Evolutionary conservation across 352 stramenopile genomes (phyloP).

Genomic region (Phytophthora sp.): DNA sequence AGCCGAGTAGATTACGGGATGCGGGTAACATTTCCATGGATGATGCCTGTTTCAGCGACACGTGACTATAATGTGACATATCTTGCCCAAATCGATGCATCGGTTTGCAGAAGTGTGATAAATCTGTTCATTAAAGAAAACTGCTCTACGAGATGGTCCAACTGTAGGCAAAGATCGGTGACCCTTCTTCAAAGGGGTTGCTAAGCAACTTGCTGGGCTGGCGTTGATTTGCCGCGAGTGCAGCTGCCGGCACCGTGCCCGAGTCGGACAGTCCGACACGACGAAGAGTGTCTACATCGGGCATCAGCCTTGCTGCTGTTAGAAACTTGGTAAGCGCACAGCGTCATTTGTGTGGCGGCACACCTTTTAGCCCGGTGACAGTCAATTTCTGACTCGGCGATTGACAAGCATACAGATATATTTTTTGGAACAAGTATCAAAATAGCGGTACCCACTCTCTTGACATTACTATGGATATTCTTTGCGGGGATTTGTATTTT

Average conservation of each 20-base stretch:
- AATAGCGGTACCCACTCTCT: too few relatives aligned
- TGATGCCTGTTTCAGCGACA: constrained; percentile 17
- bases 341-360: too few relatives aligned
- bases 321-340: too few relatives aligned
- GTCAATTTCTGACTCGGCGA: background rate
- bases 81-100: background rate
- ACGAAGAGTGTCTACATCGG: too few relatives aligned
- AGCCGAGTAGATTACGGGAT: constrained; percentile 14
- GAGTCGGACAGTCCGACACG: too few relatives aligned
- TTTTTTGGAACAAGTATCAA: too few relatives aligned
- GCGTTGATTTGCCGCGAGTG: constrained; percentile 30
- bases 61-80: constrained; percentile 23
- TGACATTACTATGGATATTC: too few relatives aligned
- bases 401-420: too few relatives aligned
- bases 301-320: too few relatives aligned
- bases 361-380: too few relatives aligned
- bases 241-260: constrained; percentile 13
- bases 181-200: constrained; percentile 26
- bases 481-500: too few relatives aligned
- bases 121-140: background rate
- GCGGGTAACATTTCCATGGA: constrained; percentile 23
- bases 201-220: too few relatives aligned
- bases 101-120: background rate
- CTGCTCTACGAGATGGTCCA: constrained; percentile 4
- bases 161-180: constrained; percentile 23